Base-by-base conservation (phyloP, 73 alveolate species). In the Stentor roeselii region DNA sequence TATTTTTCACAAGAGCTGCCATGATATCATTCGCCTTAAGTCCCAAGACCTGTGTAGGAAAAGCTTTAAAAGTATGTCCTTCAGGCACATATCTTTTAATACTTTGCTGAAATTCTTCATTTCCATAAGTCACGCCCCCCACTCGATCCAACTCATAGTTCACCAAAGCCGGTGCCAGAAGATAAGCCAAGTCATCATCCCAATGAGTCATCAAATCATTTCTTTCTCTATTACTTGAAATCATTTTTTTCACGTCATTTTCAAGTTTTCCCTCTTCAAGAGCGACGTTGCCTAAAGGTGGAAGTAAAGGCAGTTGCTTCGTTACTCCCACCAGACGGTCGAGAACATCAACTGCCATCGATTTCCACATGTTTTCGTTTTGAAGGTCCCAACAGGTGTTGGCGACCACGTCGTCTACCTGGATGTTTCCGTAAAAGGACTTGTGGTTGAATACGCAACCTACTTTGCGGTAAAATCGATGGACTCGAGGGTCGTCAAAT, bases 11-110 rank as follows among this genome's bases (percentile, higher is more conserved):
- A 6, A 92, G 76, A 86, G 80, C 83, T n/a, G 41, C 82, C 41
- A 92, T 75, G 85, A 92, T 92, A 42, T 90, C 78, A 40, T 90
- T 89, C 38, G 87, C 61, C 39, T 90, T 92, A 40, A 83, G 67
- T 35, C 90, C 93, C 42, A 78, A 82, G 86, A 90, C 80, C 75
- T 90, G 90, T 37, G 90, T 86, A 3, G 98, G 98, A 76, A 88
- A 88, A 36, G 96, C 98, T 88, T 93, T 93, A 84, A 93, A 93
- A 3, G 95, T 89, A 60, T 91, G 95, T 39, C 98, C 98, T 88
- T 90, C 96, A 6, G 94, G 95, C 58, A 93, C 95, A 77, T 86
- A 36, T 59, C 87, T 82, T 80, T 93, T 93, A 38, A 93, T 85
- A 40, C 92, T 76, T 27, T 85, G 60, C 78, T 91, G 77, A 89